These are phyloP conservation scores for Coleophoma eucalyptorum DNA, from an alignment of 2,329 filamentous ascomycete genomes.

Conservation along the genomic window DNA sequence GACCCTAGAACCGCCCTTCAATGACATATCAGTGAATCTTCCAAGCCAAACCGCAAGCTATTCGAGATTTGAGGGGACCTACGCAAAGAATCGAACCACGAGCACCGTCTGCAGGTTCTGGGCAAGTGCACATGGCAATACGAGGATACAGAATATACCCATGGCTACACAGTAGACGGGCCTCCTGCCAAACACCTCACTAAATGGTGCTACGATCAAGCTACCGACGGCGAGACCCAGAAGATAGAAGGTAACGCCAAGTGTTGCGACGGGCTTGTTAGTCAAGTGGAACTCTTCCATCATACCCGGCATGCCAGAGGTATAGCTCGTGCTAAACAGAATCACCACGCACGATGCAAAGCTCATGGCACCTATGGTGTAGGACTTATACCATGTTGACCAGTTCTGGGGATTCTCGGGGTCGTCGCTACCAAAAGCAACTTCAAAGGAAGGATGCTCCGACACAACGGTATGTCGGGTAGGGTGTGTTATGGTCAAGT, in stretches of 20 bases:
- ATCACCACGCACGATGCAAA: conserved; percentile 42
- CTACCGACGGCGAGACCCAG: conserved; percentile 70
- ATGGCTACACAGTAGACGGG: conserved; percentile 68
- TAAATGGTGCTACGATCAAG: conserved; percentile 70
- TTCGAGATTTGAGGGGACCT: conserved; percentile 19
- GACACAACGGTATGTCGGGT: too few species aligned
- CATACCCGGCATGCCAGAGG: conserved; percentile 66
- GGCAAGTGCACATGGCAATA: conserved; percentile 69
- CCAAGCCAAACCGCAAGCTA: background rate
- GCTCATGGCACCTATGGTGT: conserved; percentile 30
- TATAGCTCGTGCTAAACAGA: conserved; percentile 78
- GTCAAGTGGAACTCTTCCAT: conserved; percentile 59
- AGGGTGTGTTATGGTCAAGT: too few species aligned
- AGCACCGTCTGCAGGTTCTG: conserved; percentile 65
- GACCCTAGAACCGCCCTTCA: conserved; percentile 62
- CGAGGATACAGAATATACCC: conserved; percentile 59
- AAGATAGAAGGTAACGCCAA: conserved; percentile 77
- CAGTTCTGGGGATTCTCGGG: conserved; percentile 65
- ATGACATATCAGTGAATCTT: conserved; percentile 13
- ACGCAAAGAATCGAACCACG: conserved; percentile 71
- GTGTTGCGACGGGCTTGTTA: conserved; percentile 47
- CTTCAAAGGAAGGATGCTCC: conserved; percentile 48
- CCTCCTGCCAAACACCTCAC: conserved; percentile 64
- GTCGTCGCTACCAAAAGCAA: conserved; percentile 67
- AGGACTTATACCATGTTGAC: conserved; percentile 43